phyloP scores from a whole-genome alignment of 1,139 yeast species.

The Candida pseudocylindracea region DNA sequence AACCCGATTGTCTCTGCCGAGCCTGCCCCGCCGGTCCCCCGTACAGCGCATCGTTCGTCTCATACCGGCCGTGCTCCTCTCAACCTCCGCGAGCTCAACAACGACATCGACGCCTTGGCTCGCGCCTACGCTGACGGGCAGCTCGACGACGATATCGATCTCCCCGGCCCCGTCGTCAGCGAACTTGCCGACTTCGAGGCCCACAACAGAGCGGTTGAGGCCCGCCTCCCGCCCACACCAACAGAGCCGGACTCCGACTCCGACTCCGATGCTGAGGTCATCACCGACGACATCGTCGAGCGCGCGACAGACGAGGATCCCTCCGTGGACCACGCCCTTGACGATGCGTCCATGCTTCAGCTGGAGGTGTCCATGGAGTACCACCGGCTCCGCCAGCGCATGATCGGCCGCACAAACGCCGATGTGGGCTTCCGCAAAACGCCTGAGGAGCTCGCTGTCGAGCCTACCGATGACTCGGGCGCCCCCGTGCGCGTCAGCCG shows the following conservation, averaged over 20 bases:
- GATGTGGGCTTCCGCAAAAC: neutral
- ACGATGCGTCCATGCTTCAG: neutral
- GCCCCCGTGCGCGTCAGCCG: neutral
- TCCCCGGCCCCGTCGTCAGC: conserved; percentile 1
- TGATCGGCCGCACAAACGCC: neutral
- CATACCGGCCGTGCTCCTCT: no score
- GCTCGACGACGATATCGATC: neutral
- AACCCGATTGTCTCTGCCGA: no score
- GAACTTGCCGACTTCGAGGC: conserved; percentile 1
- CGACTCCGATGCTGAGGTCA: no score
- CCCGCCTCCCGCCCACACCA: no score
- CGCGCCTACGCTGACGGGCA: no score
- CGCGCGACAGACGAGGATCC: no score
- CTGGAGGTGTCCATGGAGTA: conserved; percentile 1
- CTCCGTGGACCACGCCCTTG: neutral
- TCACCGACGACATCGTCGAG: no score
- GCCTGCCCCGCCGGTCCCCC: no score
- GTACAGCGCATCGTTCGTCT: no score
- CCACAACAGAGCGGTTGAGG: neutral
- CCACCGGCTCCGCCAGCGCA: conserved; percentile 1
- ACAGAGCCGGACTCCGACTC: no score
- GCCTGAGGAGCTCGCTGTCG: neutral
- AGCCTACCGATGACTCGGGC: neutral
- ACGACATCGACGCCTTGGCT: no score
- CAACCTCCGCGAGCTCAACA: no score